Evolutionary conservation across 148 eudicot species (phyloP).

Genomic region (Rhododendron kiyosumense): DNA sequence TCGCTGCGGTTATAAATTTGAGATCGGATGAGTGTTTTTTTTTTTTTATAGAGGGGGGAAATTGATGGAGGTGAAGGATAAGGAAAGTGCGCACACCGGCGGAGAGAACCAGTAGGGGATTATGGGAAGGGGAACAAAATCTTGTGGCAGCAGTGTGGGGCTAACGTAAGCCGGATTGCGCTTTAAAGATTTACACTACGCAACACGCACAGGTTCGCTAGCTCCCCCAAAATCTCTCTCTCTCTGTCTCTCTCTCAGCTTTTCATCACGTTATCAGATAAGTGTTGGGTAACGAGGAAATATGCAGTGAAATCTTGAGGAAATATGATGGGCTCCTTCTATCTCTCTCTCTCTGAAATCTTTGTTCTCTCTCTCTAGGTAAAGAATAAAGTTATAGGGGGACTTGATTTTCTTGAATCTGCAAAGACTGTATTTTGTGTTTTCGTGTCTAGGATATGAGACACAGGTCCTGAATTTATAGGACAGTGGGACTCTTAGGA

Average conservation of each 20-base stretch:
- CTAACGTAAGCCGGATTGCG: slow-evolving; percentile 38
- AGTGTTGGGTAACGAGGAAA: slow-evolving; percentile 10
- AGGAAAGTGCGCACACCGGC: slow-evolving; percentile 7
- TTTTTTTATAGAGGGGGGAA: background rate
- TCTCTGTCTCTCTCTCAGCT: background rate
- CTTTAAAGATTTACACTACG: slow-evolving; percentile 27
- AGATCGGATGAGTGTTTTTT: too few relatives aligned
- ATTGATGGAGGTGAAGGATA: slow-evolving; percentile 14
- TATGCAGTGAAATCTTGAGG: background rate
- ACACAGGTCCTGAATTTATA: slow-evolving; percentile 46
- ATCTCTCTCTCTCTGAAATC: background rate
- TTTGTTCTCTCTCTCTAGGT: background rate
- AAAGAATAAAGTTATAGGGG: background rate
- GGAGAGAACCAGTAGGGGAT: background rate
- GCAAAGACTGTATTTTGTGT: background rate
- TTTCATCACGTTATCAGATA: slow-evolving; percentile 3
- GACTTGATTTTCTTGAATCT: background rate
- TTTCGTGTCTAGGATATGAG: slow-evolving; percentile 35
- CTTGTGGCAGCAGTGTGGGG: slow-evolving; percentile 25
- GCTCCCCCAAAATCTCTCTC: background rate
- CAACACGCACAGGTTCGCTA: slow-evolving; percentile 25
- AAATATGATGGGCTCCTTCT: background rate
- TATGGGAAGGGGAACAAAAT: slow-evolving; percentile 14
- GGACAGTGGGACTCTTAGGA: slow-evolving; percentile 6
- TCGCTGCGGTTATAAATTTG: background rate